Evolutionary conservation across 768 basidiomycete species (phyloP), one percentile per base, ranked within the genome.

Genomic region (Favolaschia claudopus): DNA sequence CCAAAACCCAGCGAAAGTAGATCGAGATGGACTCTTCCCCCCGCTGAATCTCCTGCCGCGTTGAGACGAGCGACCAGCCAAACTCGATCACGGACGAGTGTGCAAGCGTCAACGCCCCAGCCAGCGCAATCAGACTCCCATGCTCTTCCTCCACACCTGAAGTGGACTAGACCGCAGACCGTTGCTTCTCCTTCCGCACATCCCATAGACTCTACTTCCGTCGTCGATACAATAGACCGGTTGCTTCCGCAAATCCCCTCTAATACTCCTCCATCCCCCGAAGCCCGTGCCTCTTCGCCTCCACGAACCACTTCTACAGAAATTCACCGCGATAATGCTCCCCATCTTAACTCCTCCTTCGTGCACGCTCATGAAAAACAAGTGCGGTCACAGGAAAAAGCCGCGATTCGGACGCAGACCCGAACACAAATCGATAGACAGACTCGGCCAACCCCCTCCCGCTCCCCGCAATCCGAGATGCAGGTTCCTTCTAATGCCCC

Each of bases 301-400:
- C 17, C 33, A 34, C 15, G n/a, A 27, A 27, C 54, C 59, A 15
- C 38, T 50, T 50, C 68, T 28, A 38, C 44, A n/a, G n/a, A n/a
- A n/a, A n/a, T 62, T 31, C 62, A 66, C 32, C 62, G 64, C 33
- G 54, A 56, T 24, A 25, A 46, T 20, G 60, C 64, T 37, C 68
- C 63, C 27, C 67, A 65, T 40, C 67, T 64, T 33, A 58, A 46
- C 19, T 65, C 57, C 37, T 32, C 45, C 28, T 27, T 20, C 14
- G 31, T 27, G 25, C 37, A 38, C 22, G 28, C 31, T 33, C 17
- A 54, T 33, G 17, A n/a, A n/a, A n/a, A n/a, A n/a, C n/a, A n/a
- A n/a, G n/a, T n/a, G n/a, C n/a, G n/a, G n/a, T n/a, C n/a, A n/a
- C n/a, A n/a, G n/a, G n/a, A n/a, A n/a, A n/a, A n/a, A n/a, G n/a